These are phyloP conservation scores for Cochlearia excelsa DNA, from an alignment of 345 rosid species.

Conservation along the genomic window DNA sequence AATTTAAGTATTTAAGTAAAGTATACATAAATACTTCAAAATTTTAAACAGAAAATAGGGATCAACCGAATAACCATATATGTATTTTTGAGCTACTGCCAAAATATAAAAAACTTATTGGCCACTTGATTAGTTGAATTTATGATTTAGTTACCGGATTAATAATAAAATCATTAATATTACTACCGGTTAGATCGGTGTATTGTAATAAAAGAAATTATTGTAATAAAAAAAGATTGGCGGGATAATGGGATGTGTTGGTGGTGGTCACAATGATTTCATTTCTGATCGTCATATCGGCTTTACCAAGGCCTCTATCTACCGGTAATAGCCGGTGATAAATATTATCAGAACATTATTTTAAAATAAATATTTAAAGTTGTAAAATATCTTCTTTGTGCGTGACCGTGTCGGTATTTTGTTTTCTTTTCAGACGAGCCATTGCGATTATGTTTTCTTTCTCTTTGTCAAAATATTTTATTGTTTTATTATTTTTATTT, in stretches of 20 bases:
- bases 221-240: too few relatives aligned
- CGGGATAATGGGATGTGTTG: not conserved
- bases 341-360: slow-evolving; percentile 45
- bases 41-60: too few relatives aligned
- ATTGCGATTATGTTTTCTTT: slow-evolving; percentile 44
- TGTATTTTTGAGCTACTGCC: too few relatives aligned
- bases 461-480: too few relatives aligned
- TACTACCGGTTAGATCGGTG: slow-evolving; percentile 52
- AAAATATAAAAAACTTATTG: too few relatives aligned
- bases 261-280: slow-evolving; percentile 61
- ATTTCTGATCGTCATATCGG: slow-evolving; percentile 44
- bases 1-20: too few relatives aligned
- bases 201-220: too few relatives aligned
- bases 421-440: slow-evolving; percentile 37
- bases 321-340: slow-evolving; percentile 65
- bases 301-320: slow-evolving; percentile 45
- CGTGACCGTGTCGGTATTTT: slow-evolving; percentile 32
- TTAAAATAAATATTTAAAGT: not conserved
- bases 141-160: not conserved
- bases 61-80: too few relatives aligned
- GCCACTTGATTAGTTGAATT: not conserved
- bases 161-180: too few relatives aligned
- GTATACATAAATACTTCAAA: too few relatives aligned
- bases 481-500: too few relatives aligned
- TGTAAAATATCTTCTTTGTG: slow-evolving; percentile 19